phyloP scores from a whole-genome alignment of 2,329 filamentous ascomycete species.

The Pseudogymnoascus sp. region DNA sequence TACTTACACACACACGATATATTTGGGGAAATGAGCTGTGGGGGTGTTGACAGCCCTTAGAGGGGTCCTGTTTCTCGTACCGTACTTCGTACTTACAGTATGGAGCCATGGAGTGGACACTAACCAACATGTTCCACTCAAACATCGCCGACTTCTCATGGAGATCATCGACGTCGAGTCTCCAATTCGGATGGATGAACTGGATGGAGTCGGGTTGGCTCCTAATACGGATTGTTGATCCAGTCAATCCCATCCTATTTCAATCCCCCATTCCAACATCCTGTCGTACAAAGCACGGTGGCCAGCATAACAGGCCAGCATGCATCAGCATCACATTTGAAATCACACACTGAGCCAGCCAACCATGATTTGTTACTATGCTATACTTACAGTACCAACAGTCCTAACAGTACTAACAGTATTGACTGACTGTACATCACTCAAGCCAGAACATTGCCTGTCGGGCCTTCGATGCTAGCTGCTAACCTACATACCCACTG shows the following conservation, averaged over 20 bases:
- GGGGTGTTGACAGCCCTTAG: background rate
- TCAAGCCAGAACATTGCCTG: background rate
- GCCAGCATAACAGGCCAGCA: background rate
- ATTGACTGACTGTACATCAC: too few species aligned
- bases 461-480: background rate
- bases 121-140: background rate
- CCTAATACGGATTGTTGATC: background rate
- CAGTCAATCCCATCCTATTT: background rate
- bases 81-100: background rate
- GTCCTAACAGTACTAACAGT: too few species aligned
- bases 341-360: background rate
- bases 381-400: background rate
- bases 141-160: background rate
- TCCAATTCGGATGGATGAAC: background rate
- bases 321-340: background rate
- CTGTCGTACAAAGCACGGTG: background rate
- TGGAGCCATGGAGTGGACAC: background rate
- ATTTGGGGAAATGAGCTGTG: background rate
- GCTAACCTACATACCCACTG: background rate
- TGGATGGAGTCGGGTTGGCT: background rate
- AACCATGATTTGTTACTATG: background rate
- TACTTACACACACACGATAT: background rate
- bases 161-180: background rate
- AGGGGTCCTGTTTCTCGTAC: background rate
- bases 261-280: background rate